phyloP scores from a whole-genome alignment of 2,329 filamentous ascomycete genomes.

The Penicillium hordei region DNA sequence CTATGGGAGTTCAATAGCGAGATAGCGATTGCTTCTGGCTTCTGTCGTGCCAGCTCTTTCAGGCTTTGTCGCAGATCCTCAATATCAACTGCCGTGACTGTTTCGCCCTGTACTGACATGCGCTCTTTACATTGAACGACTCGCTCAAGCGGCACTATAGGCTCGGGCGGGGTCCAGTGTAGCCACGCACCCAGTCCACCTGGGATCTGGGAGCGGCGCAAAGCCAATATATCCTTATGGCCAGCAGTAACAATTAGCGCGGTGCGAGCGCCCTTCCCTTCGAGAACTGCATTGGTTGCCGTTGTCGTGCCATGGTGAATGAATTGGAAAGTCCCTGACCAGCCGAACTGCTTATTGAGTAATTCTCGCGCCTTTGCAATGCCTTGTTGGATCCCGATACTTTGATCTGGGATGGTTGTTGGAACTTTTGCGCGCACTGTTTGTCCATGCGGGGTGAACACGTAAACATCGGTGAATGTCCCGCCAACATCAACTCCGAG shows the following conservation, averaged over 20 bases:
- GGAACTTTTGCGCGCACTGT: conserved; percentile 49
- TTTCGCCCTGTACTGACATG: conserved; percentile 45
- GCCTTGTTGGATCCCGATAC: conserved; percentile 49
- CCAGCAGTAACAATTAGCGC: conserved; percentile 51
- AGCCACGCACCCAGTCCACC: conserved; percentile 54
- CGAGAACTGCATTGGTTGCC: conserved; percentile 52
- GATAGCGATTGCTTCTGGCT: conserved; percentile 49
- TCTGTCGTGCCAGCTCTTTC: conserved; percentile 40
- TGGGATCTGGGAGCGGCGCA: conserved; percentile 52
- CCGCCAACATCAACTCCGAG: conserved; percentile 36
- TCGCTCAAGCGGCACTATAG: conserved; percentile 50
- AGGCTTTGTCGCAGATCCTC: conserved; percentile 41
- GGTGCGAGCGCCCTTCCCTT: conserved; percentile 51
- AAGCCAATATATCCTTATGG: conserved; percentile 51
- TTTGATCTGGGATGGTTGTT: conserved; percentile 49
- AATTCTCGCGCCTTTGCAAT: conserved; percentile 45
- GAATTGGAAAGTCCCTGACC: conserved; percentile 49
- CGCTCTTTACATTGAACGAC: conserved; percentile 49
- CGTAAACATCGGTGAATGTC: conserved; percentile 52
- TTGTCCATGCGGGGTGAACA: conserved; percentile 47
- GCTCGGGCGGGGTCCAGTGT: conserved; percentile 49
- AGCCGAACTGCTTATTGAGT: conserved; percentile 41
- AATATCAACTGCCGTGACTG: conserved; percentile 43
- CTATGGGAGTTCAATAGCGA: conserved; percentile 51
- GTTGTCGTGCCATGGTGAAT: conserved; percentile 54